Base-by-base conservation (phyloP, 306 rosid species). In the Prunus mume region DNA sequence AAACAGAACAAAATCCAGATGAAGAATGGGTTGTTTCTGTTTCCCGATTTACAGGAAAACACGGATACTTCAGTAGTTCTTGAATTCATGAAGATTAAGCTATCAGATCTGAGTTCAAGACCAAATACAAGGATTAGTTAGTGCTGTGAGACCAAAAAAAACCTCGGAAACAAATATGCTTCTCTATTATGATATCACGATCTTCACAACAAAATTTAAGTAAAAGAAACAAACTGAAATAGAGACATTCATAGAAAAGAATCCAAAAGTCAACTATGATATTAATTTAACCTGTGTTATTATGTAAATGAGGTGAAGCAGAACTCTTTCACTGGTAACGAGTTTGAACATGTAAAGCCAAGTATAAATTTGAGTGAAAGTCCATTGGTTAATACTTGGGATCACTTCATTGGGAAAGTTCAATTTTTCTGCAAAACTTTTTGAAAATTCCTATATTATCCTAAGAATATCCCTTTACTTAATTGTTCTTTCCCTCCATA, bases 31-130 rank as follows among this genome's bases (percentile, higher is more conserved):
- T 51, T 32, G 90, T 72, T 91, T 84, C 89, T 88, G 98, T 92
- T 94, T 92, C 97, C 98, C 94, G 92, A 84, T 72, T 55, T 75
- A 87, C 96, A 94, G 97, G 98, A 91, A 94, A 94, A 96, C 83
- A 83, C 85, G 85, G 85, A 86, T 86, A 83, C 90, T 83, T 84
- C 97, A 84, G 88, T 71, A 81, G 86, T 73, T 89, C 80, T 87
- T 90, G 97, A 92, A 94, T 81, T 94, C 98, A 94, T 94, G 97
- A 94, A 94, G 97, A 90, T 89, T 82, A 87, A 74, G 89, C 88
- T 81, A 57, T 71, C 91, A 87, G 78, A 83, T 83, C 96, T 94
- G 91, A 24, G 71, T 11, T 19, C 80, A 76, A 71, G 4, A 62
- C 34, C 73, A 71, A 20, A 65, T 9, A 71, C 62, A 41, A 52